Evolutionary conservation across 2,329 filamentous ascomycete species (phyloP).

Genomic region (Hymenoscyphus repandus): DNA sequence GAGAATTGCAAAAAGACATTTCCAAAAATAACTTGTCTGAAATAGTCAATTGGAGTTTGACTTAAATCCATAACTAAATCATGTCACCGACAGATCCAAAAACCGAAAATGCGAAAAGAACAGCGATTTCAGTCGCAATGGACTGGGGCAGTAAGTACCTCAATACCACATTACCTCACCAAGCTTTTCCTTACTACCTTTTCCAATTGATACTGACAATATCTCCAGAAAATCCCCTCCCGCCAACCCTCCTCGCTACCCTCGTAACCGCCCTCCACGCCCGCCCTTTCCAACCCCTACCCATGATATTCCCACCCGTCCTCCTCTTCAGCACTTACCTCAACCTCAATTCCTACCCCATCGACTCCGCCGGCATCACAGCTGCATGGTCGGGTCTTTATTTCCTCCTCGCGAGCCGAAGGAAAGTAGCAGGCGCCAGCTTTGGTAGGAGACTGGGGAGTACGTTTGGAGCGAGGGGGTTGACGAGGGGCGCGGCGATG

Average conservation of each 20-base stretch:
- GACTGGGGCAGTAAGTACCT: constrained; percentile 46
- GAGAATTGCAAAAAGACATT: not conserved
- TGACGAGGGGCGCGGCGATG: constrained; percentile 47
- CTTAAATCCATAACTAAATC: not conserved
- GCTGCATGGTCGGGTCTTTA: constrained; percentile 63
- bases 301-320: constrained; percentile 62
- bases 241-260: constrained; percentile 59
- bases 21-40: not conserved
- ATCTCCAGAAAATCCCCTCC: constrained; percentile 54
- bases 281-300: constrained; percentile 59
- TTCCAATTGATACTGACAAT: constrained; percentile 8
- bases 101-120: constrained; percentile 32
- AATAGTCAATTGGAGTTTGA: not conserved
- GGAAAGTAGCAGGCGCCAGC: constrained; percentile 33
- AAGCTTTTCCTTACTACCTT: not conserved
- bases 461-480: constrained; percentile 45
- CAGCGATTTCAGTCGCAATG: constrained; percentile 39
- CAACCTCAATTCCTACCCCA: constrained; percentile 57
- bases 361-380: constrained; percentile 57
- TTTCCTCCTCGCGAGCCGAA: constrained; percentile 54
- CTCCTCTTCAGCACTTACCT: constrained; percentile 62
- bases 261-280: constrained; percentile 61
- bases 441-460: constrained; percentile 35
- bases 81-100: constrained; percentile 24
- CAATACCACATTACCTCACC: not conserved